phyloP scores from a whole-genome alignment of 192 early-diverging fungal genomes.

The Backusella westeae region DNA sequence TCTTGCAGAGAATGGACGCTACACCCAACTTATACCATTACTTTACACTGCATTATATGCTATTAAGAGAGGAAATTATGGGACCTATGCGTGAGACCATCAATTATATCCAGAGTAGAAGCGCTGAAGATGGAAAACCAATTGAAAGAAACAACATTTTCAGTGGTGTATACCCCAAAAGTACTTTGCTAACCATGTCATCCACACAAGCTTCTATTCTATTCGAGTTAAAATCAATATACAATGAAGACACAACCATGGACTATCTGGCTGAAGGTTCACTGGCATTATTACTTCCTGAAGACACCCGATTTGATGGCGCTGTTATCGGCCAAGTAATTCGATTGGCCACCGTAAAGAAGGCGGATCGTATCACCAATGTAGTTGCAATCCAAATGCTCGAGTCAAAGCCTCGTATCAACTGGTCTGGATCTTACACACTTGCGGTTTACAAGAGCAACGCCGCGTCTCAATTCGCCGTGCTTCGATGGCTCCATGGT shows the following conservation, averaged over 20 bases:
- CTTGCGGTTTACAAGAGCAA: not conserved
- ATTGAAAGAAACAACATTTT: not conserved
- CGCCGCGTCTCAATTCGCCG: not conserved
- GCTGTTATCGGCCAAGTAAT: not conserved
- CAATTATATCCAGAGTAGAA: not conserved
- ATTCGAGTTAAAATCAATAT: not conserved
- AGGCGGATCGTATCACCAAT: not conserved
- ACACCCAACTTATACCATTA: not conserved
- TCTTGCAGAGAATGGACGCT: not conserved
- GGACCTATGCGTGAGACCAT: not conserved
- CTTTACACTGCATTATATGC: not conserved
- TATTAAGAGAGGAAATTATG: not conserved
- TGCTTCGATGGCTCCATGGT: slow-evolving; percentile 6
- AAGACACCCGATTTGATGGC: not conserved
- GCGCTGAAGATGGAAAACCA: not conserved
- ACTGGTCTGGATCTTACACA: not conserved
- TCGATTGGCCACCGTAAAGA: not conserved
- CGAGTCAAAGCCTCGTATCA: not conserved
- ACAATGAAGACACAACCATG: not conserved
- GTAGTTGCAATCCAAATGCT: not conserved
- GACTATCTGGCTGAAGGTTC: not conserved
- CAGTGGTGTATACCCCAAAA: not conserved
- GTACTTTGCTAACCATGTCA: not conserved
- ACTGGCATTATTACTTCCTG: not conserved
- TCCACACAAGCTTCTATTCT: not conserved